Evolutionary conservation across 306 rosid species (phyloP), one percentile per base, ranked within the genome.

Genomic region (Pachyrhizus erosus): DNA sequence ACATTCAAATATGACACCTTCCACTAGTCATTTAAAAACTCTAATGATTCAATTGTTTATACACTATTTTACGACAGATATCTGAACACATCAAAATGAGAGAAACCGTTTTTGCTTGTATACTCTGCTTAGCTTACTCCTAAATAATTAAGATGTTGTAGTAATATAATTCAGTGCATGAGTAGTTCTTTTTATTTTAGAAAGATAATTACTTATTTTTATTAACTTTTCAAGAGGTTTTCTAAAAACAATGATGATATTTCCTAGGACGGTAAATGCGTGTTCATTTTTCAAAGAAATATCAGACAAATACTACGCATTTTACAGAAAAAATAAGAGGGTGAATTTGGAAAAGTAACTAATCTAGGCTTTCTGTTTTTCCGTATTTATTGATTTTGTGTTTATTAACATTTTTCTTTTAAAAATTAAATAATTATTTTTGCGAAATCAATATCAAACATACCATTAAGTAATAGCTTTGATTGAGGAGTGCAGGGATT

Each of bases 1-100:
- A 83, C 27, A 68, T 74, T 82, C 69, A 7, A 52, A 52, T 45
- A 9, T 18, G 18, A 34, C 70, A 60, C 67, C 33, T 42, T 24
- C 26, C 64, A 46, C n/a, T 13, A 61, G 5, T 61, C 21, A 14
- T 61, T 61, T 61, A 27, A 61, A 61, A 12, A 60, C 34, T 23
- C 62, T 20, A 3, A 55, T 55, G 2, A 12, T 58, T 61, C 68
- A 27, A 27, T 6, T 60, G 18, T 5, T 60, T 24, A 11, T 73
- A 33, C 20, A 12, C 3, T 49, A 24, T 70, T 72, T 72, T 27
- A 49, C 5, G 1, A 37, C 29, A 17, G 0, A 14, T 21, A 1
- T 24, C 18, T 26, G 9, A 60, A 26, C 67, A 60, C 5, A 5
- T 14, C 37, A 33, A 43, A 12, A 43, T 43, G 15, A 43, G 49